Conservation (phyloP, 768 basidiomycete genomes). For the Suillus hirtellus region DNA sequence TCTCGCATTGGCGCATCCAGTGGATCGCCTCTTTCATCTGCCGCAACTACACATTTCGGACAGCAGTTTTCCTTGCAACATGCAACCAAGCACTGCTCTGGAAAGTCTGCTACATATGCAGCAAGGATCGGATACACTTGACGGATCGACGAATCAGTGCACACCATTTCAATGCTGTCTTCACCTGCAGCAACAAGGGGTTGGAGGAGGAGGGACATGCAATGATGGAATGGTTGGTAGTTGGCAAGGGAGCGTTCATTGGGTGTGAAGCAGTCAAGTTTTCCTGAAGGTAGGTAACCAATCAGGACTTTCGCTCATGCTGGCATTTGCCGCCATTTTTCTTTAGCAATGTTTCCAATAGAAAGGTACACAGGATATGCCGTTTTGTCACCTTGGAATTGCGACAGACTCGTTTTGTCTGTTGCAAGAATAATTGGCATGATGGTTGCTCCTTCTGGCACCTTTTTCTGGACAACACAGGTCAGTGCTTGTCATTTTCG, state of each 20-base stretch:
- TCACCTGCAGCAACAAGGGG: slow-evolving; percentile 9
- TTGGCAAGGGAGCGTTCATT: slow-evolving; percentile 10
- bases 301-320: slow-evolving; percentile 13
- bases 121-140: slow-evolving; percentile 24
- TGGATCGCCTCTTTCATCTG: slow-evolving; percentile 8
- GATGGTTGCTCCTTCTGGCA: no score
- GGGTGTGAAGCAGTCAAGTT: slow-evolving; percentile 10
- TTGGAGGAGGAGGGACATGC: slow-evolving; percentile 19
- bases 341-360: slow-evolving; percentile 26
- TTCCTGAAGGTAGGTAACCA: slow-evolving; percentile 13
- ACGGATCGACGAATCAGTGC: slow-evolving; percentile 17
- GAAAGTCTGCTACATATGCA: slow-evolving; percentile 27
- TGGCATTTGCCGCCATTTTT: slow-evolving; percentile 12
- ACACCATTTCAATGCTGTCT: slow-evolving; percentile 7
- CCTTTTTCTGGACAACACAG: no score
- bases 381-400: slow-evolving; percentile 34
- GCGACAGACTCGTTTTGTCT: slow-evolving; percentile 46
- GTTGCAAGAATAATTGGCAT: no score
- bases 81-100: slow-evolving; percentile 21
- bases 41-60: slow-evolving; percentile 8
- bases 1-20: slow-evolving; percentile 2
- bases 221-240: slow-evolving; percentile 26
- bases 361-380: slow-evolving; percentile 30
- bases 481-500: no score
- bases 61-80: slow-evolving; percentile 17